phyloP scores from a whole-genome alignment of 148 eudicot genomes.

The Rheum nobile region DNA sequence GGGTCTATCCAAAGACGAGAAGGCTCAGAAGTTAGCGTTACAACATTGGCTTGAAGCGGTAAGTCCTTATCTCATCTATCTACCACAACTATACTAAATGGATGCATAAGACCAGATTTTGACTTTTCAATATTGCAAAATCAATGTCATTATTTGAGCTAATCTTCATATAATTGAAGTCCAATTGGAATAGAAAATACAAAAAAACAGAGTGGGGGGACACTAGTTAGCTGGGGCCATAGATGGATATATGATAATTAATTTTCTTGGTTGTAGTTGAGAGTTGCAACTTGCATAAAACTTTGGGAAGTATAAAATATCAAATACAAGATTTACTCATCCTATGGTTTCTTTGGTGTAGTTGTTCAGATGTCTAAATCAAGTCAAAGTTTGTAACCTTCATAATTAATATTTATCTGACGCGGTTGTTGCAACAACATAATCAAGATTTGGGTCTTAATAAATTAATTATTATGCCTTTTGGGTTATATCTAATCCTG shows the following conservation, averaged over 20 bases:
- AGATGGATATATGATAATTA: not conserved
- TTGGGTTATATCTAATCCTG: not conserved
- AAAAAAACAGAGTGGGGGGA: not conserved
- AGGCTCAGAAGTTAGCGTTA: constrained; percentile 37
- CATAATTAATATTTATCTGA: not conserved
- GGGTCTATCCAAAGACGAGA: constrained; percentile 36
- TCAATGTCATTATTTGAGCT: not conserved
- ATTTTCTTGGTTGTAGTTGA: not conserved
- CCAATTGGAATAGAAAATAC: not conserved
- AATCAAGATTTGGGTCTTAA: not conserved
- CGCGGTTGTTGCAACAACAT: not conserved
- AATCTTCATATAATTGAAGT: not conserved
- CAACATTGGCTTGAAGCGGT: constrained; percentile 86
- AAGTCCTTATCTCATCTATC: constrained; percentile 19
- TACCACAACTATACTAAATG: not conserved
- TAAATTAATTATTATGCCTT: not conserved
- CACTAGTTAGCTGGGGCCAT: not conserved
- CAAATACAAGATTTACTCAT: not conserved
- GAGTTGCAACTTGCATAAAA: not conserved
- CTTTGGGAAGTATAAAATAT: not conserved
- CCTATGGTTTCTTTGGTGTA: not conserved
- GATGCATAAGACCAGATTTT: not conserved
- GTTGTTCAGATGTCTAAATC: not conserved
- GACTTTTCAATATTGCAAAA: not conserved
- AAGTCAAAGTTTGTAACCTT: not conserved